A percentile compares a stretch with the other conserved stretches of the same genome.
Evolutionary conservation across 2,329 filamentous ascomycete genomes (phyloP).

Genomic region (Pseudopyrenochaeta lycopersici): DNA sequence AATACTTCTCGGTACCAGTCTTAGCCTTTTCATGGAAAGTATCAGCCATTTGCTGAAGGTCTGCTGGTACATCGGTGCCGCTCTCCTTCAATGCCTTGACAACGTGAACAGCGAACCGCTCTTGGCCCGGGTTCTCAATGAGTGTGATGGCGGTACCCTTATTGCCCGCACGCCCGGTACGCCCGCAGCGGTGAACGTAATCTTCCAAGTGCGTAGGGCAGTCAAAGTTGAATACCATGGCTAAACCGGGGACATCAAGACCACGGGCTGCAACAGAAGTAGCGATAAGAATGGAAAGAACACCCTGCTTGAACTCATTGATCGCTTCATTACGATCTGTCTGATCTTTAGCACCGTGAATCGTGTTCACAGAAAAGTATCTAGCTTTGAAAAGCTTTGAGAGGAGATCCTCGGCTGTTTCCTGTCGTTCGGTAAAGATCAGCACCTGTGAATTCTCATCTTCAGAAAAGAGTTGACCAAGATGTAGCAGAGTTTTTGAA

Average conservation of each 20-base stretch:
- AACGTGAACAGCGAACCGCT: slow-evolving; percentile 87
- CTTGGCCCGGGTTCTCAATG: slow-evolving; percentile 89
- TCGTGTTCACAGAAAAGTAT: slow-evolving; percentile 68
- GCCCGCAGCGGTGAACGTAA: slow-evolving; percentile 92
- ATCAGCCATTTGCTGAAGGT: slow-evolving; percentile 67
- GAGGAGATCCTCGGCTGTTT: slow-evolving; percentile 64
- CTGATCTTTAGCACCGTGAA: slow-evolving; percentile 77
- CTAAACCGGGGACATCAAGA: slow-evolving; percentile 94
- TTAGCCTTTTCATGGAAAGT: slow-evolving; percentile 90
- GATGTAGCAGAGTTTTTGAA: slow-evolving; percentile 79
- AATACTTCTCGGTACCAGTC: slow-evolving; percentile 86
- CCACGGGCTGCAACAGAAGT: slow-evolving; percentile 96
- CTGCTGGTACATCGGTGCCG: slow-evolving; percentile 80
- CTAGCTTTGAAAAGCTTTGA: slow-evolving; percentile 40
- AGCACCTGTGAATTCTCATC: slow-evolving; percentile 91
- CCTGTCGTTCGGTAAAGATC: slow-evolving; percentile 92
- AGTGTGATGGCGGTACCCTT: slow-evolving; percentile 96
- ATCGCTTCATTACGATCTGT: slow-evolving; percentile 47
- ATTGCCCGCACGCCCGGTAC: slow-evolving; percentile 93
- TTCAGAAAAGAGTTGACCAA: slow-evolving; percentile 84
- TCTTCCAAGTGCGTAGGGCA: slow-evolving; percentile 94
- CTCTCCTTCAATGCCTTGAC: slow-evolving; percentile 93
- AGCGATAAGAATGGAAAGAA: slow-evolving; percentile 88
- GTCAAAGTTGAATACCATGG: slow-evolving; percentile 95
- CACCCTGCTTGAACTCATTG: slow-evolving; percentile 66